These are phyloP conservation scores for Pleurotus djamor DNA, from an alignment of 768 basidiomycete species.

Conservation along the genomic window DNA sequence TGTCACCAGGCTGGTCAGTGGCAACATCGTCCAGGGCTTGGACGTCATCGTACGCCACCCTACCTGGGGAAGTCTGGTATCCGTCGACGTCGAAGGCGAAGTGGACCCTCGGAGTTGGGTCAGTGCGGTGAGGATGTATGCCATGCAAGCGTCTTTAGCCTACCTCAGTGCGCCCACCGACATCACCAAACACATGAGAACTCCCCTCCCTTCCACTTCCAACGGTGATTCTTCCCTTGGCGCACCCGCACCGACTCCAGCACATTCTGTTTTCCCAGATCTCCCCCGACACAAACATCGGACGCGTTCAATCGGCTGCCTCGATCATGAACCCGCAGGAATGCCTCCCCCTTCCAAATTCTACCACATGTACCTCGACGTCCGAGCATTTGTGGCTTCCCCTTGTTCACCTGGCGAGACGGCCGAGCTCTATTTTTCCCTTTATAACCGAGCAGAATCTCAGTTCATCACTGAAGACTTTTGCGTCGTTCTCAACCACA, in stretches of 20 bases:
- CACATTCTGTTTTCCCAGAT: constrained; percentile 75
- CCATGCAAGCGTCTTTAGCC: constrained; percentile 82
- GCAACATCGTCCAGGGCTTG: constrained; percentile 88
- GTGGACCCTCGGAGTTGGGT: constrained; percentile 82
- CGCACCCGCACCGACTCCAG: constrained; percentile 53
- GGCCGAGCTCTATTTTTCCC: constrained; percentile 90
- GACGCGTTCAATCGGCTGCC: constrained; percentile 34
- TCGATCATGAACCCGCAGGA: constrained; percentile 19
- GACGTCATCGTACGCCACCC: constrained; percentile 98
- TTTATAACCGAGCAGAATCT: constrained; percentile 81
- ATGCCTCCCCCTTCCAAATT: constrained; percentile 63
- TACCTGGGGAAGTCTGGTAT: constrained; percentile 84
- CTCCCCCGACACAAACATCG: constrained; percentile 33
- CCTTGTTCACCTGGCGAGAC: constrained; percentile 90
- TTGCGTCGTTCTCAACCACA: constrained; percentile 86
- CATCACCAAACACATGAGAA: constrained; percentile 18
- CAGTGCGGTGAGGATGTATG: constrained; percentile 88
- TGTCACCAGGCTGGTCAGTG: constrained; percentile 81
- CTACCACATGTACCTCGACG: constrained; percentile 87
- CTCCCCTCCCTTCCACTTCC: constrained; percentile 38
- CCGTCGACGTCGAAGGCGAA: constrained; percentile 86
- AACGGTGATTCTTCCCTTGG: constrained; percentile 45
- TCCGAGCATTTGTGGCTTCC: constrained; percentile 90
- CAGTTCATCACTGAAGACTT: constrained; percentile 95
- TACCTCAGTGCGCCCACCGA: constrained; percentile 61